A percentile compares a stretch with the other conserved stretches of the same genome.
phyloP scores from a whole-genome alignment of 1,139 yeast genomes.

The Saccharomyces hybrid region DNA sequence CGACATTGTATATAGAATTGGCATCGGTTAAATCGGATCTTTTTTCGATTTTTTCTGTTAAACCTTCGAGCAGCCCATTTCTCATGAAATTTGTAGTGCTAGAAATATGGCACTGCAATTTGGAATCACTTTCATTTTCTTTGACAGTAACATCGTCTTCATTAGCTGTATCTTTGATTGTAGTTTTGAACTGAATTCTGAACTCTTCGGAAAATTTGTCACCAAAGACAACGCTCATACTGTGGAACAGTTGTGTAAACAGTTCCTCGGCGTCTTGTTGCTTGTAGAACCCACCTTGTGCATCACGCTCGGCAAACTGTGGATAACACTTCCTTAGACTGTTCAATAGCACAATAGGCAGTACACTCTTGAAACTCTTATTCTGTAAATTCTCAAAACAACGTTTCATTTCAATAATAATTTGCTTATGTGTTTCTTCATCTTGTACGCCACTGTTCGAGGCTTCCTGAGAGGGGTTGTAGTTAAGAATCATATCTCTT shows the following conservation, averaged over 20 bases:
- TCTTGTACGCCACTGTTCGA: conserved; percentile 18
- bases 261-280: conserved; percentile 99
- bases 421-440: conserved; percentile 32
- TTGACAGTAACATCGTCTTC: conserved; percentile 48
- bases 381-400: conserved; percentile 37
- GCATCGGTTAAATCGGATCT: conserved; percentile 61
- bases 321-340: conserved; percentile 64
- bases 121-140: conserved; percentile 54
- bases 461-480: conserved; percentile 10
- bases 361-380: conserved; percentile 40
- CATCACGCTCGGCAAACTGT: conserved; percentile 74
- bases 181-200: conserved; percentile 55
- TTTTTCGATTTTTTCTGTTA: conserved; percentile 73
- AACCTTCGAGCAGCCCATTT: conserved; percentile 72
- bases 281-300: conserved; percentile 62
- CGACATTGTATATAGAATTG: conserved; percentile 62
- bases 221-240: conserved; percentile 43
- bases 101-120: conserved; percentile 83
- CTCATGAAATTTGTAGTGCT: conserved; percentile 79
- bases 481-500: conserved; percentile 25
- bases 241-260: conserved; percentile 65
- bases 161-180: conserved; percentile 49
- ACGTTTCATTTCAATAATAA: conserved; percentile 35
- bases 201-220: conserved; percentile 50
- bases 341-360: conserved; percentile 60